phyloP scores from a whole-genome alignment of 371 early-diverging fungal species.

The Lichtheimia ramosa region DNA sequence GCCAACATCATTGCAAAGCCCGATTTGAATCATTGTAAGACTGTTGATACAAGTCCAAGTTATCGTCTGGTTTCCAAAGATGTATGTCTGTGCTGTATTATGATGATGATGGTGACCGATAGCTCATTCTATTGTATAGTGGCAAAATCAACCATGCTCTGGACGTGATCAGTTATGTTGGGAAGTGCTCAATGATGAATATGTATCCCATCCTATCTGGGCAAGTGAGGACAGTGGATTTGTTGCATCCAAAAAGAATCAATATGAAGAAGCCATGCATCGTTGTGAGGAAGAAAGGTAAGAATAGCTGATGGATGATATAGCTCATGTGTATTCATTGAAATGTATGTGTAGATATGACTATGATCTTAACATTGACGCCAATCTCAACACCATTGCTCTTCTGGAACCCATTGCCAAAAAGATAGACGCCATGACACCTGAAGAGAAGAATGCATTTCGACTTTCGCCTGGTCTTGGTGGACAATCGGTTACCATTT shows the following conservation, averaged over 20 bases:
- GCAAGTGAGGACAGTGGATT: conserved; percentile 95
- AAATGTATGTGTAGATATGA: conserved; percentile 54
- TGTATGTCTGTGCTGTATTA: conserved; percentile 28
- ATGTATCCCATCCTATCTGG: conserved; percentile 95
- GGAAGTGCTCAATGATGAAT: conserved; percentile 97
- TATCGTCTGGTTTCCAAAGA: conserved; percentile 68
- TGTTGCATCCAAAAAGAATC: conserved; percentile 92
- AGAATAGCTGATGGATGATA: neutral
- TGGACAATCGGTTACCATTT: conserved; percentile 84
- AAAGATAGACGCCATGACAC: conserved; percentile 71
- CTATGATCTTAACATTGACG: conserved; percentile 95
- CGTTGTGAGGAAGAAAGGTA: conserved; percentile 96
- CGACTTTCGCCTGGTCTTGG: conserved; percentile 79
- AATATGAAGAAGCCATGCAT: conserved; percentile 96
- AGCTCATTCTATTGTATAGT: conserved; percentile 10
- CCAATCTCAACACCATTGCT: conserved; percentile 87
- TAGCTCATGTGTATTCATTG: no score
- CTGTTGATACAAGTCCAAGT: conserved; percentile 55
- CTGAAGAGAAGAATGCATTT: conserved; percentile 75
- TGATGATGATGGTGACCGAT: neutral
- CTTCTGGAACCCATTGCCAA: conserved; percentile 84
- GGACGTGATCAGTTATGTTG: conserved; percentile 90
- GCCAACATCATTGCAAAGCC: conserved; percentile 45
- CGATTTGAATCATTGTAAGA: conserved; percentile 50
- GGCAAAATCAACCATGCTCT: conserved; percentile 67